Evolutionary conservation across 2,329 filamentous ascomycete genomes (phyloP), one percentile per base, ranked within the genome.

Genomic region (Corynespora cassiicola): DNA sequence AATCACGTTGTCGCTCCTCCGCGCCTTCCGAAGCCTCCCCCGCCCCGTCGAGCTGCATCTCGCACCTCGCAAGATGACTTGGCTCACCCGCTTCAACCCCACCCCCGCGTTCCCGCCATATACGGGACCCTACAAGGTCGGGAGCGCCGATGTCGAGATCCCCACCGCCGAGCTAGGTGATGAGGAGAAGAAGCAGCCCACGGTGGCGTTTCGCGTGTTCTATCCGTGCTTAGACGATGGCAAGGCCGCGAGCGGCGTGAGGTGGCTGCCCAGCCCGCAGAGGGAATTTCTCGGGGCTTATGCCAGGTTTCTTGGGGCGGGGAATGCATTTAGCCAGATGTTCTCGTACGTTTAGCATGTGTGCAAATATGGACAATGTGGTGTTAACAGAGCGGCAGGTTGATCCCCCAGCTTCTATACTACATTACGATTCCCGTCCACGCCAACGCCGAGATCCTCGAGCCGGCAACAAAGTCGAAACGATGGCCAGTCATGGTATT

Each of bases 401-500:
- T 83, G 45, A 69, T 89, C 8, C 86, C 87, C 1, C 79, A 87
- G 46, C 78, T 90, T 23, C 75, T 92, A 2, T 81, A 89, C 63
- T 88, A 86, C 62, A 82, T 87, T 30, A 78, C 82, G 2, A 85
- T 92, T 17, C 87, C 87, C 5, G 86, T 82, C 17, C 76, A 82
- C 50, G 84, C 87, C 52, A 88, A 90, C 61, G 87, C 87, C 8
- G 74, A 77, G 5, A 67, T 91, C 6, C 76, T 84, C 23, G 60
- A 69, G 20, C 65, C 73, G 15, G 64, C 67, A 2, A 73, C 60
- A 43, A 73, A 42, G 58, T 81, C 42, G 42, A 71, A 75, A 39
- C 74, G 82, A 71, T 94, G 88, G 86, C 89, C 90, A 0, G 86
- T 89, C 1, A 84, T 90, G 73, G 75, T 95, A 47, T 95, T 95